Percentiles rank a stretch among this genome's conserved stretches.
phyloP scores from a whole-genome alignment of 192 early-diverging fungal species.

The Coemansia sp. region DNA sequence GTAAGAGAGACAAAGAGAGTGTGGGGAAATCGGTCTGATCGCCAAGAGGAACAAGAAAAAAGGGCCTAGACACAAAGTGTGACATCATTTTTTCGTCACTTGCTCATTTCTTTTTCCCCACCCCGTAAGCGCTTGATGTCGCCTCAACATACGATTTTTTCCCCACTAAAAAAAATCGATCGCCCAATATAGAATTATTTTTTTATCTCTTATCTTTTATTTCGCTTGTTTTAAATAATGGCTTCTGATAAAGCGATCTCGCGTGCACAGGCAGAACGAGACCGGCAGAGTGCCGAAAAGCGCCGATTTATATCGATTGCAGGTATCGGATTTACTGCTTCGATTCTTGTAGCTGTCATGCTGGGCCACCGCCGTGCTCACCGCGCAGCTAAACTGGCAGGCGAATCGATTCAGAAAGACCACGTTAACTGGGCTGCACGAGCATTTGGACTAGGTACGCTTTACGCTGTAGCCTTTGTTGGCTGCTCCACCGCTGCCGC shows the following conservation, averaged over 20 bases:
- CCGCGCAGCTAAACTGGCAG: constrained; percentile 13
- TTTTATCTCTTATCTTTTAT: neutral
- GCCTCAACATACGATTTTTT: neutral
- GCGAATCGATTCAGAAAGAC: constrained; percentile 20
- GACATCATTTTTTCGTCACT: constrained; percentile 2
- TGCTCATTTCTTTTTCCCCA: neutral
- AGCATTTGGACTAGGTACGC: constrained; percentile 44
- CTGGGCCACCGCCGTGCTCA: constrained; percentile 44
- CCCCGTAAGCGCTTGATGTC: neutral
- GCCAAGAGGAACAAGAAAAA: neutral
- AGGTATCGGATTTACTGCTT: constrained; percentile 30
- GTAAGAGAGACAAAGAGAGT: neutral
- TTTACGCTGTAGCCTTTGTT: constrained; percentile 39
- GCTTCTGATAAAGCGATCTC: neutral
- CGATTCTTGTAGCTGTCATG: constrained; percentile 30
- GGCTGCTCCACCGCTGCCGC: constrained; percentile 19
- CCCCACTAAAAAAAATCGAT: neutral
- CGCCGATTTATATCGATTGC: constrained; percentile 24
- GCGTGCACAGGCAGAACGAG: constrained; percentile 23
- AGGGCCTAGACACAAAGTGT: neutral
- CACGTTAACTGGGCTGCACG: constrained; percentile 30
- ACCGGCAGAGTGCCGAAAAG: constrained; percentile 36
- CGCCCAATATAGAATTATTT: neutral
- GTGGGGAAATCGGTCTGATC: neutral
- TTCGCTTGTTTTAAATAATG: neutral